Evolutionary conservation across 1,139 yeast species (phyloP), one percentile per base, ranked within the genome.

Genomic region (Scheffersomyces titani): DNA sequence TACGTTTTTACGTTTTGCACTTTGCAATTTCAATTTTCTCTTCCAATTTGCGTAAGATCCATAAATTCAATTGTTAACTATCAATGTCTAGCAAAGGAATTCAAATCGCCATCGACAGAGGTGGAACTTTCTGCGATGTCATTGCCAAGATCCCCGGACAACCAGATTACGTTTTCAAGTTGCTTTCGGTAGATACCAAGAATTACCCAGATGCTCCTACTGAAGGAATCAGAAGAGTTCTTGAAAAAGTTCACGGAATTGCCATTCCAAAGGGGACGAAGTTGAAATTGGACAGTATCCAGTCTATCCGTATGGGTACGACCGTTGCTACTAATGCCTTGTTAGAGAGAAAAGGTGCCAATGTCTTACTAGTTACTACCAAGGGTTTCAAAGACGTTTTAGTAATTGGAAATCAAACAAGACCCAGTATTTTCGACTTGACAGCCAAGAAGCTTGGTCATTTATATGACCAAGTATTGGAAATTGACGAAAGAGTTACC

Each of bases 81-180:
- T 11, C 40, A 30, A 30, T 30, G 40, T 11, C 40, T 30, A 13
- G 11, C 16, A 49, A 49, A 45, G 65, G 66, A 44, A 66, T 66
- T 6, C 58, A 61, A 51, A 65, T 66, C 18, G 69, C 70, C 40
- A 67, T 66, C 47, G 89, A 86, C 65, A 75, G 92, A 68, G 93
- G 94, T 61, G 97, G 98, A 55, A 92, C 97, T 0, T 92, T 92
- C 74, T 91, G 97, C 6, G 97, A 92, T 68, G 85, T 92, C 70
- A 78, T 83, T 40, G 86, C 88, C 5, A 80, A 87, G 57, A 75
- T 76, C 52, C 80, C 81, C 0, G 72, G 70, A 16, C 74, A 73
- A 50, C 65, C 65, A 3, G 83, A 80, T 60, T 68, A 67, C 52
- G 78, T 75, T 1, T 78, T 84, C 65, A 92, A 92, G 71, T 74